A percentile compares a stretch with the other conserved stretches of the same genome.
These are phyloP conservation scores for Aspergillus persii DNA, from an alignment of 2,329 filamentous ascomycete genomes.

Conservation along the genomic window DNA sequence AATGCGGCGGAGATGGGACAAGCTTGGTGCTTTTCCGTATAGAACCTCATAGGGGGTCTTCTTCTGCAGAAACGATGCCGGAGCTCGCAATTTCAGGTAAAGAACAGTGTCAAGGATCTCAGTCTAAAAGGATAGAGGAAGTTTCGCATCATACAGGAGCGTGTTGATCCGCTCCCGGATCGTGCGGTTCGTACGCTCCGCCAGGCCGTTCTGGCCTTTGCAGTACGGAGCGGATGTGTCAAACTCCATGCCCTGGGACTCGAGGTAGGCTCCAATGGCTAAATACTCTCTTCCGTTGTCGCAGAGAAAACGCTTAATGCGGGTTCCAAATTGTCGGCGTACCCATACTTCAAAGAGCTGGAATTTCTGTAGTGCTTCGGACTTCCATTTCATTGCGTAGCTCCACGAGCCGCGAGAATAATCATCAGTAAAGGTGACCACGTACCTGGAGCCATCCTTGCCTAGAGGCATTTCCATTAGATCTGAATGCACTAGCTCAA, in stretches of 20 bases:
- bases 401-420: neutral
- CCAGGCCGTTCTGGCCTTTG: conserved; percentile 3
- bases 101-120: conserved; percentile 1
- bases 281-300: conserved; percentile 3
- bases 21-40: neutral
- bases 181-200: neutral
- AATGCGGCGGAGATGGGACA: conserved; percentile 3
- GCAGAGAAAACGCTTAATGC: neutral
- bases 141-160: conserved; percentile 2
- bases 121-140: neutral
- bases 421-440: too few species aligned
- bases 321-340: neutral
- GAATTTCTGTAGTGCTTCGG: neutral
- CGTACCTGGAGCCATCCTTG: neutral
- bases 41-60: conserved; percentile 1
- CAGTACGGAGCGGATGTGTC: conserved; percentile 3
- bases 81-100: conserved; percentile 1
- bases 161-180: conserved; percentile 2
- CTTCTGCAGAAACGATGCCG: conserved; percentile 1
- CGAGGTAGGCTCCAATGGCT: neutral
- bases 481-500: neutral
- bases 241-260: neutral
- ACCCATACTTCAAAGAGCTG: neutral
- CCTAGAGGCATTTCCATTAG: neutral
- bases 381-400: neutral